Percentiles rank a stretch among this genome's conserved stretches.
phyloP scores from a whole-genome alignment of 805 yeast genomes.

The Hagleromyces aurorensis region DNA sequence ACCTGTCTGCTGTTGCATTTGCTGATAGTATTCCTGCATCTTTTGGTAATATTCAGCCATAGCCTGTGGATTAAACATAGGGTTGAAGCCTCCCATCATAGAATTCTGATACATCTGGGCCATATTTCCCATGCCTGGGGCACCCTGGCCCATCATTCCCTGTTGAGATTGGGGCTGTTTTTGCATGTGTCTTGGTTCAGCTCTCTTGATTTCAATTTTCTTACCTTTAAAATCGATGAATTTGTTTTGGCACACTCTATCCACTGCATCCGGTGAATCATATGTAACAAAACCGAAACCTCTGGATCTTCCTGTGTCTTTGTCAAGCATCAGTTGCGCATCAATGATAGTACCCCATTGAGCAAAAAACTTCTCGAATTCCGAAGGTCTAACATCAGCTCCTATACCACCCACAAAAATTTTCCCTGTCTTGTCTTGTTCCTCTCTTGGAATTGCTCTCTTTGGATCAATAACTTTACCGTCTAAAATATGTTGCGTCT shows the following conservation, averaged over 20 bases:
- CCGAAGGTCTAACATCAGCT: conserved; percentile 85
- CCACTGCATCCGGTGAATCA: conserved; percentile 92
- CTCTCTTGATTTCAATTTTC: conserved; percentile 75
- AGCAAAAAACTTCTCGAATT: conserved; percentile 77
- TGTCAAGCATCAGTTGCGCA: conserved; percentile 94
- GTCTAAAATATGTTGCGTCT: conserved; percentile 80
- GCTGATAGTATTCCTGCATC: conserved; percentile 44
- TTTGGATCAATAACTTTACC: conserved; percentile 97
- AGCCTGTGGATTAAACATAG: conserved; percentile 41
- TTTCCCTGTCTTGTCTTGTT: conserved; percentile 93
- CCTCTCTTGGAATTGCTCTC: conserved; percentile 94
- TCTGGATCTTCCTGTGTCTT: conserved; percentile 92
- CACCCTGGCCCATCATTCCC: conserved; percentile 7
- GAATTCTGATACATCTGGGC: conserved; percentile 29
- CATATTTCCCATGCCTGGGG: conserved; percentile 20
- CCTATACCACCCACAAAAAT: conserved; percentile 97
- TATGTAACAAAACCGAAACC: conserved; percentile 97
- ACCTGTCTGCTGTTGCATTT: conserved; percentile 31
- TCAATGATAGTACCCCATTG: conserved; percentile 88
- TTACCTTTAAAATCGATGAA: conserved; percentile 81
- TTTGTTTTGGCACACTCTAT: conserved; percentile 73
- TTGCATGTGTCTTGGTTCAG: conserved; percentile 74
- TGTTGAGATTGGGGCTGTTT: conserved; percentile 33
- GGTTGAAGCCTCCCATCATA: conserved; percentile 31
- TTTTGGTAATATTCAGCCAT: conserved; percentile 58